These are phyloP conservation scores for Chytriomyces confervae DNA, from an alignment of 192 early-diverging fungal genomes.

Conservation along the genomic window DNA sequence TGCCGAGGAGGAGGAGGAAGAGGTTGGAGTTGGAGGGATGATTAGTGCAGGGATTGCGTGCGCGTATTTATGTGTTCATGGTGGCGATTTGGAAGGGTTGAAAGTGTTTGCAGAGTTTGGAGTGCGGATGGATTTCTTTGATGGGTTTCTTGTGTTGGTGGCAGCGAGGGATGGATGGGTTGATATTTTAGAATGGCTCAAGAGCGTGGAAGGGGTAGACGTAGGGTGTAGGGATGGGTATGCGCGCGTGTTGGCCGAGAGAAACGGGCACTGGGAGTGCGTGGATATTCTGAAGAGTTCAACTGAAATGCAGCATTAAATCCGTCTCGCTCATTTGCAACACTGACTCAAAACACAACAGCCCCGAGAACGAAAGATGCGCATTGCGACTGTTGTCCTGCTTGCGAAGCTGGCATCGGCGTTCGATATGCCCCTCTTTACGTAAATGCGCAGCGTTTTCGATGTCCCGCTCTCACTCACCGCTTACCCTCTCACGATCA, in stretches of 20 bases:
- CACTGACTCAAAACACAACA: no score
- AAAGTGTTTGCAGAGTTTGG: not conserved
- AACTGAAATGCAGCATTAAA: no score
- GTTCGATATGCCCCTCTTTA: conserved; percentile 18
- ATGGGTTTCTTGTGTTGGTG: not conserved
- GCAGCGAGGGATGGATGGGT: not conserved
- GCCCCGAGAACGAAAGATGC: no score
- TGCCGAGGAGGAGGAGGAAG: conserved; percentile 2
- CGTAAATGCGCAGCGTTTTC: not conserved
- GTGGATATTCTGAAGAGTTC: no score
- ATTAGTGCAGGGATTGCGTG: conserved; percentile 13
- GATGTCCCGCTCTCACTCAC: not conserved
- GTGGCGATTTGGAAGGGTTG: not conserved
- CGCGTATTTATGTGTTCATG: conserved; percentile 5
- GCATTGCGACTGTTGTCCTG: not conserved
- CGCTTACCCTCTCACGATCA: not conserved
- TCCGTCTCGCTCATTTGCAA: no score
- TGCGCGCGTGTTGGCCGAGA: not conserved
- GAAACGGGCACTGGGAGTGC: not conserved
- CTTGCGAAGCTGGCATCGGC: not conserved
- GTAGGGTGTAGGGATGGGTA: not conserved
- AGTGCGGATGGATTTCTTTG: not conserved
- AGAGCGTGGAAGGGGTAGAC: not conserved
- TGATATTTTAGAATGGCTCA: not conserved
- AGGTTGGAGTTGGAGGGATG: not conserved